phyloP scores from a whole-genome alignment of 805 yeast species.

The Schizosaccharomyces osmophilus region DNA sequence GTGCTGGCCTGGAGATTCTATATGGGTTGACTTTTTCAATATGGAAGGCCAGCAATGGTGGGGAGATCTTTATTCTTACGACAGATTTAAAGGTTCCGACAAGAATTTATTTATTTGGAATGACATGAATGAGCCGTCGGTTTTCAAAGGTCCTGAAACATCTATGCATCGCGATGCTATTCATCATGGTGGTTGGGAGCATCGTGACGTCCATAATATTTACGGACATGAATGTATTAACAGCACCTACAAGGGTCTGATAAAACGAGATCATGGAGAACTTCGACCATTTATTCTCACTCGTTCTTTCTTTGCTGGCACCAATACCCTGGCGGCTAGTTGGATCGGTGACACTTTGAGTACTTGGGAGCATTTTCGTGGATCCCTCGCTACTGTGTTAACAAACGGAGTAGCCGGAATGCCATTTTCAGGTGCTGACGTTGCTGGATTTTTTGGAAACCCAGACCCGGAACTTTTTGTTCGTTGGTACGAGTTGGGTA shows the following conservation, averaged over 20 bases:
- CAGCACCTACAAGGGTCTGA: constrained; percentile 46
- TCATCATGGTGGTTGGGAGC: constrained; percentile 66
- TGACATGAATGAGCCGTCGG: constrained; percentile 95
- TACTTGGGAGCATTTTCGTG: constrained; percentile 62
- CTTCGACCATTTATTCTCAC: constrained; percentile 68
- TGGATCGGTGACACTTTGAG: constrained; percentile 98
- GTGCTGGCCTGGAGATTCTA: constrained; percentile 94
- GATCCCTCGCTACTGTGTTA: constrained; percentile 69
- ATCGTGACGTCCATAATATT: constrained; percentile 71
- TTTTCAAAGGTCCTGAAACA: constrained; percentile 87
- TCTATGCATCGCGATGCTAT: constrained; percentile 59
- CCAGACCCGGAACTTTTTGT: constrained; percentile 59
- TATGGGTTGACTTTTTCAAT: constrained; percentile 74
- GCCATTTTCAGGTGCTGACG: constrained; percentile 91
- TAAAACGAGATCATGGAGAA: constrained; percentile 20
- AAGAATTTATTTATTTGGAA: constrained; percentile 74
- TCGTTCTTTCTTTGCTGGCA: constrained; percentile 69
- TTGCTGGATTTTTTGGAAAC: constrained; percentile 87
- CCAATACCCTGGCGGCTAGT: constrained; percentile 75
- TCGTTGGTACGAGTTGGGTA: constrained; percentile 91
- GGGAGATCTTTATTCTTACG: constrained; percentile 28
- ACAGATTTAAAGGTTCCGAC: constrained; percentile 17
- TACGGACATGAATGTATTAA: constrained; percentile 64
- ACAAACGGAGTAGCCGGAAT: constrained; percentile 60
- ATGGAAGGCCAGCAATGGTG: constrained; percentile 38